These are phyloP conservation scores for Schizosaccharomyces osmophilus DNA, from an alignment of 805 yeast genomes.

Conservation along the genomic window DNA sequence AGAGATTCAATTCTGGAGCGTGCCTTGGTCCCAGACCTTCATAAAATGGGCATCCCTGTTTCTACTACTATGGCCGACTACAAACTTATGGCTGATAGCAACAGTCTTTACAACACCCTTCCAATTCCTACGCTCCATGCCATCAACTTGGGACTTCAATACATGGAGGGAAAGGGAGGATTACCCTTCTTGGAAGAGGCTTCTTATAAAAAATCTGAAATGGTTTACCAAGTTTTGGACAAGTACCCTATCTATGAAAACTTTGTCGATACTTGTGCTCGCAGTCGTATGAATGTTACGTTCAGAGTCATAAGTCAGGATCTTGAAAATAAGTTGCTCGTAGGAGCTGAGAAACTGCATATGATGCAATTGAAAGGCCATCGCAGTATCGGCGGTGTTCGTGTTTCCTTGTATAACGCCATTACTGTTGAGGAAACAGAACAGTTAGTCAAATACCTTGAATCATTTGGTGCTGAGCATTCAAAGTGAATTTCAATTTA, in stretches of 20 bases:
- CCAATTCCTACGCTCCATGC: constrained; percentile 83
- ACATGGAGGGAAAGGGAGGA: constrained; percentile 49
- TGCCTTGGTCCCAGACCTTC: constrained; percentile 37
- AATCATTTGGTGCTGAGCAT: constrained; percentile 28
- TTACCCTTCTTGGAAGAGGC: constrained; percentile 30
- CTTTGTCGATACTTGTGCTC: constrained; percentile 36
- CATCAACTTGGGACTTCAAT: constrained; percentile 49
- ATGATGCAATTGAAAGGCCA: constrained; percentile 80
- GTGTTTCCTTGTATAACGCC: constrained; percentile 78
- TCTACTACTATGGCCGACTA: constrained; percentile 75
- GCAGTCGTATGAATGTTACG: constrained; percentile 85
- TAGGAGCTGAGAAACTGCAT: constrained; percentile 32
- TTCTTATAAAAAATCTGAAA: constrained; percentile 36
- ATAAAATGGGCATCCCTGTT: constrained; percentile 39
- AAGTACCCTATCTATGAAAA: constrained; percentile 34
- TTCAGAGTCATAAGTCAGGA: constrained; percentile 48
- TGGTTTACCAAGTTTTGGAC: constrained; percentile 43
- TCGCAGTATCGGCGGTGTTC: constrained; percentile 89
- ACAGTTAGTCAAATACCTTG: constrained; percentile 29
- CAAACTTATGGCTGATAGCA: constrained; percentile 64
- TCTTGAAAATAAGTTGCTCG: constrained; percentile 39
- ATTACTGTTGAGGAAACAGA: constrained; percentile 38
- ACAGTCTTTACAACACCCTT: constrained; percentile 85
- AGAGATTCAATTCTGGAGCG: constrained; percentile 47
- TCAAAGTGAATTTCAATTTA: constrained; percentile 4